Percentiles rank a stretch among this genome's conserved stretches.
Evolutionary conservation across 129 eudicot genomes (phyloP).

Genomic region (sunflower (Helianthus annuus)): HanXRQr2.0-SUNRISE NC_035436.2:204761967-204762466

Average conservation of each 20-base stretch:
- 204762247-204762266: neutral
- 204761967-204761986: neutral
- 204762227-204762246: neutral
- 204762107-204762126: conserved; percentile 7
- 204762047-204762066: neutral
- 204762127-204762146: conserved; percentile 15
- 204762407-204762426: too few relatives aligned
- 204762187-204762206: conserved; percentile 12
- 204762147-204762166: neutral
- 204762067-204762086: neutral
- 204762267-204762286: too few relatives aligned
- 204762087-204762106: conserved; percentile 3
- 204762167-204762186: conserved; percentile 4
- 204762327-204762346: too few relatives aligned
- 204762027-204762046: neutral
- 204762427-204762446: too few relatives aligned
- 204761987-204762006: neutral
- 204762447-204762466: too few relatives aligned
- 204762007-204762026: neutral
- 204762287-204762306: too few relatives aligned
- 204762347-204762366: too few relatives aligned
- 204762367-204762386: too few relatives aligned
- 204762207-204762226: conserved; percentile 1
- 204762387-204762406: too few relatives aligned
- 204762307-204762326: too few relatives aligned